A percentile compares a stretch with the other conserved stretches of the same genome.
Evolutionary conservation across 352 stramenopile species (phyloP).

Genomic region (Globisporangium paddicum): DNA sequence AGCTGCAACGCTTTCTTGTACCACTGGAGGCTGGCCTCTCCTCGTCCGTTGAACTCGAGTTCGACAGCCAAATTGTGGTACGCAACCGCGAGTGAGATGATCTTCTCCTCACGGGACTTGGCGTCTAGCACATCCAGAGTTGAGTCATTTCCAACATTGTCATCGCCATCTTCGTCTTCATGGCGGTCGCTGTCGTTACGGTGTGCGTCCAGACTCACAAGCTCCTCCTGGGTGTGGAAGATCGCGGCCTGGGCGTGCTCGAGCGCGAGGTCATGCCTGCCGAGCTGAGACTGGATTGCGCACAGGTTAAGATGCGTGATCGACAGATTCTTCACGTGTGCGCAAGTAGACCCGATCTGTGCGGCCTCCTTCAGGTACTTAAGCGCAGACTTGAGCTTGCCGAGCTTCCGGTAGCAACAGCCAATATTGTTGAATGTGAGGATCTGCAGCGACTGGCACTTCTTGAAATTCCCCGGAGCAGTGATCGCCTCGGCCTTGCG

Average conservation of each 20-base stretch:
- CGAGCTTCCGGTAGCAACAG: slow-evolving; percentile 76
- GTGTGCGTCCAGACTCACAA: slow-evolving; percentile 45
- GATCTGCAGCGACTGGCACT: slow-evolving; percentile 66
- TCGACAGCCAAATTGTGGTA: slow-evolving; percentile 82
- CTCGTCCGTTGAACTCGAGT: slow-evolving; percentile 66
- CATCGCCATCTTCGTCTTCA: slow-evolving; percentile 2
- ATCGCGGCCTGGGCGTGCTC: slow-evolving; percentile 77
- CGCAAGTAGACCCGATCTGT: slow-evolving; percentile 44
- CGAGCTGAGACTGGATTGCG: slow-evolving; percentile 72
- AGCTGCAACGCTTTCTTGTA: slow-evolving; percentile 81
- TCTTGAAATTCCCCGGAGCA: slow-evolving; percentile 55
- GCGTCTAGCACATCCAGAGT: slow-evolving; percentile 35
- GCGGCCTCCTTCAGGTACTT: slow-evolving; percentile 74
- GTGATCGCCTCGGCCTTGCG: slow-evolving; percentile 71
- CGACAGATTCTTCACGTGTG: slow-evolving; percentile 68
- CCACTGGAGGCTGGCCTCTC: slow-evolving; percentile 75
- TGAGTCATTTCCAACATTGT: slow-evolving; percentile 1
- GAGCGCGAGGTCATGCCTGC: slow-evolving; percentile 56
- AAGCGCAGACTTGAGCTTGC: slow-evolving; percentile 63
- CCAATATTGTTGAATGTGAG: slow-evolving; percentile 83
- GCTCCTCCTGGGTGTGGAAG: slow-evolving; percentile 78
- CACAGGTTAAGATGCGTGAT: slow-evolving; percentile 83
- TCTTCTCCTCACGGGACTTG: slow-evolving; percentile 68
- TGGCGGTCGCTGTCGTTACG: slow-evolving; percentile 8
- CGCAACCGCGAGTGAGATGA: slow-evolving; percentile 68